A percentile compares a stretch with the other conserved stretches of the same genome.
Evolutionary conservation across 2,329 filamentous ascomycete genomes (phyloP).

Genomic region (Cercospora citrullina): DNA sequence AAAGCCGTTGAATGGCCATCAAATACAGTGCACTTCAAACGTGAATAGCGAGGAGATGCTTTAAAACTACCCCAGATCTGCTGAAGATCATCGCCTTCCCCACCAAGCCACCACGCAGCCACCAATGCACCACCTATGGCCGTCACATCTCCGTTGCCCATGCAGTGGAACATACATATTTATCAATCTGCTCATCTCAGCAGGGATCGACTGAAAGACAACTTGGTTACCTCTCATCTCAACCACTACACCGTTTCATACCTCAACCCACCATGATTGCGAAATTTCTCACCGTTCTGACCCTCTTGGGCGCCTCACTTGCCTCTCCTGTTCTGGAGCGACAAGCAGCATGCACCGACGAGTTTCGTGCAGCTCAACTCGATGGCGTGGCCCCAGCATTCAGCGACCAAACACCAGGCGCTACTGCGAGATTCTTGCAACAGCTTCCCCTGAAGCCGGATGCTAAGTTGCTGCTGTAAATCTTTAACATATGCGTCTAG

Average conservation of each 20-base stretch:
- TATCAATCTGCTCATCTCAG: neutral
- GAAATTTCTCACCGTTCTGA: neutral
- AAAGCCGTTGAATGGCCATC: neutral
- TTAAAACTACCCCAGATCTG: neutral
- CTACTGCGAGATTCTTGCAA: neutral
- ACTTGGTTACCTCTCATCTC: too few species aligned
- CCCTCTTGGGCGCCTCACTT: neutral
- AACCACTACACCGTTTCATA: too few species aligned
- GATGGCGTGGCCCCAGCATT: neutral
- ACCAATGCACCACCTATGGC: neutral
- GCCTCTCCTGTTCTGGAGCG: neutral
- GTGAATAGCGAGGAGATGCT: neutral
- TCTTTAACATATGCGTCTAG: neutral
- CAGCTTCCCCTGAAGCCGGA: neutral
- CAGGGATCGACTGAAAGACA: neutral
- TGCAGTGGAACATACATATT: neutral
- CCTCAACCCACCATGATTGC: neutral
- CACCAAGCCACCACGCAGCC: neutral
- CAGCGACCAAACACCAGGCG: neutral
- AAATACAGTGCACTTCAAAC: neutral
- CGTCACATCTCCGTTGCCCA: neutral
- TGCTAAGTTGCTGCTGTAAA: neutral
- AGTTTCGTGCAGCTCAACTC: neutral
- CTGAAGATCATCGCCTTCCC: neutral
- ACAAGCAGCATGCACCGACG: neutral